Evolutionary conservation across 2,329 filamentous ascomycete genomes (phyloP).

Genomic region (Aplosporella prunicola): DNA sequence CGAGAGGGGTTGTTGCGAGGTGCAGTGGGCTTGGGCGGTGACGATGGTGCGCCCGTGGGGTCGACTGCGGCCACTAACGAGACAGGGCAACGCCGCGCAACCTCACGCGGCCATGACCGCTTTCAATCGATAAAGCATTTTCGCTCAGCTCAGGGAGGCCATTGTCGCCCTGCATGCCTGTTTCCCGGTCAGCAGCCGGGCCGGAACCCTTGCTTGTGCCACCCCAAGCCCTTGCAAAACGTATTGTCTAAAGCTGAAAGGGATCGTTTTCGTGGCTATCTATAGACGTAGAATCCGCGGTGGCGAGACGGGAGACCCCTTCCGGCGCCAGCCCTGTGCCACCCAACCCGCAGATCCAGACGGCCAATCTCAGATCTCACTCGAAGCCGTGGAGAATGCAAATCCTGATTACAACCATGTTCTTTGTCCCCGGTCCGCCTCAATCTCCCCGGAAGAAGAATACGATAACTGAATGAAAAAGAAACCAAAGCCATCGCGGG

Average conservation of each 20-base stretch:
- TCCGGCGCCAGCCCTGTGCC: slow-evolving; percentile 11
- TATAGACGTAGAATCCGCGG: too few relatives aligned
- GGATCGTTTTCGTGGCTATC: too few relatives aligned
- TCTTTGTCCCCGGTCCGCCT: slow-evolving; percentile 3
- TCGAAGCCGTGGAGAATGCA: slow-evolving; percentile 8
- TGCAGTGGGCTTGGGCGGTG: slow-evolving; percentile 5
- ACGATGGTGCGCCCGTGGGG: slow-evolving; percentile 7
- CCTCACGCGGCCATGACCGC: too few relatives aligned
- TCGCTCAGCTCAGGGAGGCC: background rate
- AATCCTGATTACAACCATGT: slow-evolving; percentile 11
- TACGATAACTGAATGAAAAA: too few relatives aligned
- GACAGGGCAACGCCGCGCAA: slow-evolving; percentile 1
- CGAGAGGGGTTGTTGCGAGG: slow-evolving; percentile 4
- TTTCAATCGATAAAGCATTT: background rate
- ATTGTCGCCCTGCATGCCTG: too few relatives aligned
- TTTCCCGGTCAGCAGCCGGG: too few relatives aligned
- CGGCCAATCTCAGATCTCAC: slow-evolving; percentile 1
- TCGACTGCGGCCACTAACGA: slow-evolving; percentile 2
- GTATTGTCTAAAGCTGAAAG: too few relatives aligned
- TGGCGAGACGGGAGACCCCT: background rate
- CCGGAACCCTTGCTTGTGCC: too few relatives aligned
- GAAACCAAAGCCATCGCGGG: too few relatives aligned
- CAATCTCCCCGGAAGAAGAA: too few relatives aligned
- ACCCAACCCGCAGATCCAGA: slow-evolving; percentile 6
- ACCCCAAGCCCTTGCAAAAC: too few relatives aligned